Evolutionary conservation across 768 basidiomycete species (phyloP), one percentile per base, ranked within the genome.

Genomic region (Boletus edulis): DNA sequence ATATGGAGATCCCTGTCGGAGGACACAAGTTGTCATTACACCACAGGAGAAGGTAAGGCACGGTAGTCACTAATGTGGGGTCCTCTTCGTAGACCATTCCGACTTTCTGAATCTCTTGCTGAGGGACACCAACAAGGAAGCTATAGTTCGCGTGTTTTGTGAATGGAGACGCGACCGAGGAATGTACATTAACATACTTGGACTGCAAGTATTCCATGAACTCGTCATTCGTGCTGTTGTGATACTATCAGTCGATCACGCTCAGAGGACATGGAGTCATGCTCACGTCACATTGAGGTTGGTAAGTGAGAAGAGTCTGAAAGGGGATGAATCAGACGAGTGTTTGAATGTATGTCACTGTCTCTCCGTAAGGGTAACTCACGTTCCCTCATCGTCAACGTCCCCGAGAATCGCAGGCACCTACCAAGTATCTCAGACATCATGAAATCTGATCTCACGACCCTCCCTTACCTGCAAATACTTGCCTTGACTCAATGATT

Each of bases 301-400:
- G 18, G 5, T 14, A 6, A 73, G 59, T 13, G 72, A 50, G 55
- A 12, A 72, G 67, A 20, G 65, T 49, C 74, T 71, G 3, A n/a
- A 20, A 18, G n/a, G 17, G 14, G n/a, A 6, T 39, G 14, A 18
- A 10, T 6, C 24, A 24, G 24, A 6, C 24, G 24, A 24, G 5
- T 6, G 17, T 12, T 35, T 35, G 14, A 35, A 35, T 35, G 6
- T 39, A 18, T 39, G 14, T 8, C 38, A 13, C 15, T 3, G 4
- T 27, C 15, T n/a, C 14, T 47, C 22, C n/a, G 4, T 32, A 3
- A 39, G 15, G 29, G 13, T 15, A 10, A 53, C 52, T 40, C 42
- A 53, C 46, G 46, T 53, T 40, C 45, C 52, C 8, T 54, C 52
- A 27, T 54, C 46, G 29, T 42, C 52, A 7, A 54, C 46, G 10